Conservation (phyloP, 1,284 basidiomycete genomes). For the Rhizoctonia solani region DNA sequence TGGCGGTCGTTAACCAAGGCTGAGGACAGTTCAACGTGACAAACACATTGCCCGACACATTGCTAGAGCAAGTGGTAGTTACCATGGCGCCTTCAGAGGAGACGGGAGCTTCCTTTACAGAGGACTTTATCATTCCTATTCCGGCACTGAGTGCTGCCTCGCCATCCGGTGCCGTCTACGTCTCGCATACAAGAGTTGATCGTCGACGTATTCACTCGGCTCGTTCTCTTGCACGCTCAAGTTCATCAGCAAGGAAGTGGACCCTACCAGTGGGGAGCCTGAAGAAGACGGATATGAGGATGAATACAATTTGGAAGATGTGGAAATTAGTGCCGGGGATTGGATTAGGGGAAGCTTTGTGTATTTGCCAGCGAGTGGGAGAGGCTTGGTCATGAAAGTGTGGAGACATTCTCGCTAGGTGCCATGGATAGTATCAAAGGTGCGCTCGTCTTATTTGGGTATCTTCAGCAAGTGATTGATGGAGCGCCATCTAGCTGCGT, state of each 20-base stretch:
- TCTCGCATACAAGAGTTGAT: conserved; percentile 85
- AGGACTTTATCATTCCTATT: conserved; percentile 94
- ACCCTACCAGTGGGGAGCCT: conserved; percentile 94
- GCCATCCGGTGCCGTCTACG: conserved; percentile 86
- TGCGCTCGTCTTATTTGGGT: conserved; percentile 48
- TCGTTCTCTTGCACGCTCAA: conserved; percentile 95
- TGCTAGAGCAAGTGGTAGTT: conserved; percentile 95
- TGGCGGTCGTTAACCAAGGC: background rate
- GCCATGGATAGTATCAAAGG: conserved; percentile 94
- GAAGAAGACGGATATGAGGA: conserved; percentile 99
- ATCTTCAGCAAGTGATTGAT: conserved; percentile 35
- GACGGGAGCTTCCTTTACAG: conserved; percentile 63
- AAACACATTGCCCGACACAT: conserved; percentile 98
- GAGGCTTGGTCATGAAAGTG: conserved; percentile 71
- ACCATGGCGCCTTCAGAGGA: conserved; percentile 84
- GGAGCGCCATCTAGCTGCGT: conserved; percentile 65
- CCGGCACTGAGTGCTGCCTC: conserved; percentile 67
- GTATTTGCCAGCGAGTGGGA: conserved; percentile 95
- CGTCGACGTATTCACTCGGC: conserved; percentile 76
- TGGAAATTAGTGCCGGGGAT: conserved; percentile 90
- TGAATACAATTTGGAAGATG: conserved; percentile 96
- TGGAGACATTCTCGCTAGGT: conserved; percentile 93
- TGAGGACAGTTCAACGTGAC: conserved; percentile 86
- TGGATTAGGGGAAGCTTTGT: conserved; percentile 94
- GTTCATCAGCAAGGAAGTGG: conserved; percentile 96